A percentile compares a stretch with the other conserved stretches of the same genome.
phyloP scores from a whole-genome alignment of 176 grass and related monocot genomes.

The Phoenix roebelenii region DNA sequence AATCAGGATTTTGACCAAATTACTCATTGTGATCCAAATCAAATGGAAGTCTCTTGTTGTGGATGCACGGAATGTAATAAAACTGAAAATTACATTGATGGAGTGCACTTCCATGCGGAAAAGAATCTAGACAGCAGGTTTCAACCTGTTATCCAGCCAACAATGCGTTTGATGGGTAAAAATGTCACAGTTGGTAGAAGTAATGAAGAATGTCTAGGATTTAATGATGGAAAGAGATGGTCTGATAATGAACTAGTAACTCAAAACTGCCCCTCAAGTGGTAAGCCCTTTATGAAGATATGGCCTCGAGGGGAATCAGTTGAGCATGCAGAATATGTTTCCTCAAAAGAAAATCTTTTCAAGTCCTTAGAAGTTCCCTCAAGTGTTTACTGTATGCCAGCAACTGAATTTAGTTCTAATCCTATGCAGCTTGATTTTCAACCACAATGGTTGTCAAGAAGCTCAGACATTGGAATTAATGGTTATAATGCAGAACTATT shows the following conservation, averaged over 20 bases:
- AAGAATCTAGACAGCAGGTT: constrained; percentile 12
- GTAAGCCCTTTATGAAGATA: neutral
- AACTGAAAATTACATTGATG: neutral
- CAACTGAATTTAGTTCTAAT: no score
- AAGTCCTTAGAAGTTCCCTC: no score
- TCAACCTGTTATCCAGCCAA: constrained; percentile 23
- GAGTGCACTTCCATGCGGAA: constrained; percentile 13
- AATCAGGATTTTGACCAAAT: no score
- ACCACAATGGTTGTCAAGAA: no score
- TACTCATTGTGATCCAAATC: neutral
- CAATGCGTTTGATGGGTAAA: constrained; percentile 57
- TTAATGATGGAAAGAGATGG: constrained; percentile 5
- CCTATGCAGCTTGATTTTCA: no score
- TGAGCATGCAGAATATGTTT: constrained; percentile 15
- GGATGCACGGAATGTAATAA: constrained; percentile 13
- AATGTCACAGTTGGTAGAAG: constrained; percentile 31
- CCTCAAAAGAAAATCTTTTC: no score
- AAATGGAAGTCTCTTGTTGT: constrained; percentile 13
- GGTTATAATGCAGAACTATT: no score
- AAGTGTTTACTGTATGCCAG: no score
- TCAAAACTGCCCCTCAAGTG: constrained; percentile 6
- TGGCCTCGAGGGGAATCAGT: constrained; percentile 25
- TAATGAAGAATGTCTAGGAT: constrained; percentile 12
- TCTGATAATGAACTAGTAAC: constrained; percentile 7
- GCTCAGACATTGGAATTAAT: no score